Percentiles rank a stretch among this genome's conserved stretches.
Evolutionary conservation across 306 rosid species (phyloP).

Genomic region (Argentina anserina): DNA sequence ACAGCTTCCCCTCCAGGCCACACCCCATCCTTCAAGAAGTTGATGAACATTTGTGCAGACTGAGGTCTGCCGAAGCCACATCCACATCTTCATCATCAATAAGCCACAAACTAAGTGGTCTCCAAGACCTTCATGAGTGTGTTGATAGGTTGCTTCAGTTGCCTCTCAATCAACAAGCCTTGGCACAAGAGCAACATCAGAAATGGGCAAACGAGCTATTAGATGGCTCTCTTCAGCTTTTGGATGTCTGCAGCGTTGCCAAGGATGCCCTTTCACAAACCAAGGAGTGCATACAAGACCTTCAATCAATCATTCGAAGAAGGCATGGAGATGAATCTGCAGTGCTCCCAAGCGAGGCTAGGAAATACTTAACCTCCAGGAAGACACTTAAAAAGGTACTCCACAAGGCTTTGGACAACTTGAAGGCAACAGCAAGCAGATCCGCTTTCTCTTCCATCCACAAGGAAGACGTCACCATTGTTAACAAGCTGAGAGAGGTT

Average conservation of each 20-base stretch:
- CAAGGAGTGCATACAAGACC: conserved; percentile 31
- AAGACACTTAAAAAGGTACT: conserved; percentile 29
- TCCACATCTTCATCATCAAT: conserved; percentile 21
- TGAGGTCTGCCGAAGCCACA: conserved; percentile 18
- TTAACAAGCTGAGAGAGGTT: conserved; percentile 27
- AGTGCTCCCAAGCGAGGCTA: conserved; percentile 15
- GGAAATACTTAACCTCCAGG: conserved; percentile 22
- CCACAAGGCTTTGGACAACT: conserved; percentile 14
- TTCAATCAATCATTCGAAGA: conserved; percentile 33
- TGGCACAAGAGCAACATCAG: conserved; percentile 18
- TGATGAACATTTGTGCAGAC: conserved; percentile 32
- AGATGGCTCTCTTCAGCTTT: conserved; percentile 29
- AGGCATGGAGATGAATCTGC: conserved; percentile 1
- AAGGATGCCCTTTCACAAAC: conserved; percentile 7
- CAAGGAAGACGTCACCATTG: conserved; percentile 5
- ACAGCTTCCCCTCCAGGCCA: conserved; percentile 42
- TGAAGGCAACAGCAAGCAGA: not conserved
- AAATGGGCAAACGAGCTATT: conserved; percentile 27
- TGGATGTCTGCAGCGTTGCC: conserved; percentile 17
- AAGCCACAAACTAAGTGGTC: conserved; percentile 25
- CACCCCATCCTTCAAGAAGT: conserved; percentile 34
- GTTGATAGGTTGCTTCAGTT: conserved; percentile 33
- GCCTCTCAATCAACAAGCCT: conserved; percentile 33
- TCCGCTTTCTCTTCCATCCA: not conserved
- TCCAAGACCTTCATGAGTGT: conserved; percentile 37